phyloP scores from a whole-genome alignment of 2,329 filamentous ascomycete genomes.

The Lithohypha guttulata region DNA sequence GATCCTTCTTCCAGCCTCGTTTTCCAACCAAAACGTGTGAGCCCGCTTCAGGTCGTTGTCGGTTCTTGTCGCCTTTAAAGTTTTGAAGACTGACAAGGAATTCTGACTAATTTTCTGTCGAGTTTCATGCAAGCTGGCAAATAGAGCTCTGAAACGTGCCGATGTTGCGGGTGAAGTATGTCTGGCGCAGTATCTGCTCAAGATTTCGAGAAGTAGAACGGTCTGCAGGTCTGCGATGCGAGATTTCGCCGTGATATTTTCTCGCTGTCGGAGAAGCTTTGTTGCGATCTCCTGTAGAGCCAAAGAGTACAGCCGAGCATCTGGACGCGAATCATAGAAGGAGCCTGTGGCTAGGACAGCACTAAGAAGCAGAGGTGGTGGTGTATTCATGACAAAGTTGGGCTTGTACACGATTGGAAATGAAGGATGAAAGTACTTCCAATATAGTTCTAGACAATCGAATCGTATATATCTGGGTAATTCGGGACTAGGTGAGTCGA shows the following conservation, averaged over 20 bases:
- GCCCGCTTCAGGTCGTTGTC: constrained; percentile 23
- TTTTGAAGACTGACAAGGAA: constrained; percentile 25
- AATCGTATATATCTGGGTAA: constrained; percentile 29
- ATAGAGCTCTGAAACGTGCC: constrained; percentile 26
- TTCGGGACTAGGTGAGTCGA: constrained; percentile 27
- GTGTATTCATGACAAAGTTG: constrained; percentile 25
- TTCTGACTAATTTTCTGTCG: constrained; percentile 24
- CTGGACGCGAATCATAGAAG: constrained; percentile 27
- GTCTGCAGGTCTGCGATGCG: constrained; percentile 27
- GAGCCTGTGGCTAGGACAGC: constrained; percentile 29
- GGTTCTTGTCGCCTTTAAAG: constrained; percentile 20
- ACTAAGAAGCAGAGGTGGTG: constrained; percentile 25
- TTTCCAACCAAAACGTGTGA: constrained; percentile 28
- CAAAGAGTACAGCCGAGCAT: constrained; percentile 27
- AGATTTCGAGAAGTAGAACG: constrained; percentile 27
- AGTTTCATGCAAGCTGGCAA: constrained; percentile 26
- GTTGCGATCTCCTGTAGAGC: constrained; percentile 26
- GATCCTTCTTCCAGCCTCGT: constrained; percentile 27
- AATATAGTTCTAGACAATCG: constrained; percentile 28
- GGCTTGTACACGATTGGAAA: constrained; percentile 28
- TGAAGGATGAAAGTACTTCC: constrained; percentile 28
- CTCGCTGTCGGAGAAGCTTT: constrained; percentile 24
- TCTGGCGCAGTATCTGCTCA: constrained; percentile 27
- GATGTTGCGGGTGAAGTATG: constrained; percentile 27
- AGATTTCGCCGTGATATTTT: constrained; percentile 26